Evolutionary conservation across 2,329 filamentous ascomycete species (phyloP), one percentile per base, ranked within the genome.

Genomic region (Botrytis medusae): DNA sequence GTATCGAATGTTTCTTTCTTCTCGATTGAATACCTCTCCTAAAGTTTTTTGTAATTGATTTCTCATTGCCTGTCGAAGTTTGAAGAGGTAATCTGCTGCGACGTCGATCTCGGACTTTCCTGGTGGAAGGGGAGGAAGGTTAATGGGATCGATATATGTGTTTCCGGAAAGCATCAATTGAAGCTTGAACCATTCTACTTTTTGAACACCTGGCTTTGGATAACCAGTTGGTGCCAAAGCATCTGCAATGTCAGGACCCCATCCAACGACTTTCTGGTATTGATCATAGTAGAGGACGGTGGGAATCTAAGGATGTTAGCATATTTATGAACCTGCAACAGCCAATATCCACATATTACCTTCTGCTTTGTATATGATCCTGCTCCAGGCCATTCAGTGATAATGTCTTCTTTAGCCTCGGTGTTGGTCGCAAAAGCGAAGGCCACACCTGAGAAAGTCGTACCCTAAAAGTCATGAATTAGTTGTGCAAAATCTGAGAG

Each of bases 271-370:
- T 84, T 98, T 98, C 81, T 99, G 96, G 83, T 98, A 97, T 84
- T 98, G 95, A 82, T 99, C 96, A 82, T 99, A 99, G 86, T 99
- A 99, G 75, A 99, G 89, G n/a, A 99, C 96, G 22, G 96, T 98
- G 25, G 96, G 96, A 79, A 99, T 98, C 96, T 97, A 80, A 37
- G 51, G 29, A 71, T 60, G 74, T 81, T 72, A 81, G 77, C 69
- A 57, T 59, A 40, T 25, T 48, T 69, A 32, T 14, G 34, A 29
- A 29, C 12, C 40, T 74, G 37, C 54, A 40, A 62, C 73, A 25
- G 10, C 29, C 9, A 9, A 62, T 22, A 44, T 60, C 32, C 65
- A 42, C 68, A 67, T 74, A 82, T 63, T 82, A 97, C 95, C 92
- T 99, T 99, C 85, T 99, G 96, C 85, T 98, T 98, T 69, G 96